Evolutionary conservation across 371 early-diverging fungal species (phyloP).

Genomic region (Phascolomyces articulosus): DNA sequence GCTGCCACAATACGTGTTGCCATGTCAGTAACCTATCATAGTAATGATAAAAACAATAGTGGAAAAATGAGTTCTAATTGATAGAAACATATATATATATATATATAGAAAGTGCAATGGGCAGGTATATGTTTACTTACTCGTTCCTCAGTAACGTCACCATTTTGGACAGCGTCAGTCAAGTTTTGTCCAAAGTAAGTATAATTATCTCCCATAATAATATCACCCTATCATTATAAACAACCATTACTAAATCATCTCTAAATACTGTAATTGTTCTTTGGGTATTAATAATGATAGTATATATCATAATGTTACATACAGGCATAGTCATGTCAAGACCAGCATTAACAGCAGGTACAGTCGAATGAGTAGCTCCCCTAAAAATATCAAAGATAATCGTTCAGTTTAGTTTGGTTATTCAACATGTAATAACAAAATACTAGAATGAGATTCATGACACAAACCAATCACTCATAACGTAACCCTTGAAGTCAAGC

Average conservation of each 20-base stretch:
- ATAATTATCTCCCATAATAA: slow-evolving; percentile 24
- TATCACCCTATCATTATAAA: slow-evolving; percentile 32
- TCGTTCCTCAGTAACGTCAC: slow-evolving; percentile 28
- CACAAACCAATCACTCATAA: slow-evolving; percentile 27
- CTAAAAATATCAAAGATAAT: not conserved
- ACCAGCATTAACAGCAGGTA: slow-evolving; percentile 34
- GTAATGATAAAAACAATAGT: no score
- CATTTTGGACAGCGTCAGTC: slow-evolving; percentile 25
- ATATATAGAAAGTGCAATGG: not conserved
- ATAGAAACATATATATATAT: no score
- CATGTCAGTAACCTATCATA: slow-evolving; percentile 46
- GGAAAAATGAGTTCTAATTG: no score
- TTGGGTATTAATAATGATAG: not conserved
- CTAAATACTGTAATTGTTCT: no score
- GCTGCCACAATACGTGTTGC: slow-evolving; percentile 59
- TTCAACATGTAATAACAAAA: not conserved
- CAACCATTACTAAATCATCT: no score
- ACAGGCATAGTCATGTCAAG: slow-evolving; percentile 58
- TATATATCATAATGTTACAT: not conserved
- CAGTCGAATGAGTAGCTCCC: slow-evolving; percentile 24
- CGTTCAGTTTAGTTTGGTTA: not conserved
- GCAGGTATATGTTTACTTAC: slow-evolving; percentile 5
- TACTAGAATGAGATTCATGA: not conserved
- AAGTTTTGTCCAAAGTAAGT: slow-evolving; percentile 43
- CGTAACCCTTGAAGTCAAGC: slow-evolving; percentile 37